Conservation (phyloP, 441 rosid species). For the Populus hybrid region DNA sequence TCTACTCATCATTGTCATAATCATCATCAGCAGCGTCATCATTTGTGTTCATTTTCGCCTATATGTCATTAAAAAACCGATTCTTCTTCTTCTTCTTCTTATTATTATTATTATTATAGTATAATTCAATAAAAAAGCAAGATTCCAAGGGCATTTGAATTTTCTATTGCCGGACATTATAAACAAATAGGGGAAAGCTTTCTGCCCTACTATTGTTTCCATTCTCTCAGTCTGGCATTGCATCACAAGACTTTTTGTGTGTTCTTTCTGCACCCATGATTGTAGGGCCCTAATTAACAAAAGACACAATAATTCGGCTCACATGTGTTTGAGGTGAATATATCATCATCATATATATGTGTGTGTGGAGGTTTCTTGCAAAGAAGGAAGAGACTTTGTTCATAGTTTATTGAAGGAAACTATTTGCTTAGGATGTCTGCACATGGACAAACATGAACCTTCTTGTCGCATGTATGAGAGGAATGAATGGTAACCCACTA, state of each 20-base stretch:
- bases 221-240: slow-evolving; percentile 11
- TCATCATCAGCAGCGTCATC: slow-evolving; percentile 9
- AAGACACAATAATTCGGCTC: slow-evolving; percentile 37
- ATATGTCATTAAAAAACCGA: neutral
- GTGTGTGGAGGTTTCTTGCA: slow-evolving; percentile 7
- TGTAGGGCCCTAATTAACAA: slow-evolving; percentile 23
- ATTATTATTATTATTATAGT: neutral
- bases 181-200: neutral
- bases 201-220: neutral
- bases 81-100: neutral
- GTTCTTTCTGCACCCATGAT: too few species aligned
- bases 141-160: slow-evolving; percentile 16
- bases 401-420: slow-evolving; percentile 12
- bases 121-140: slow-evolving; percentile 16
- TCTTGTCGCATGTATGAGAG: slow-evolving; percentile 13
- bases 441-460: slow-evolving; percentile 30
- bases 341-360: neutral
- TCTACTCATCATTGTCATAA: slow-evolving; percentile 4
- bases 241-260: slow-evolving; percentile 7
- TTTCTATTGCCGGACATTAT: neutral
- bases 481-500: slow-evolving; percentile 8
- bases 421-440: slow-evolving; percentile 22
- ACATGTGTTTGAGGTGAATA: slow-evolving; percentile 24
- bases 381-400: slow-evolving; percentile 1
- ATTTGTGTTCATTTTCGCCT: neutral